Percentiles rank a stretch among this genome's conserved stretches.
These are phyloP conservation scores for Nitzschia inconspicua DNA, from an alignment of 108 stramenopile species.

Conservation along the genomic window DNA sequence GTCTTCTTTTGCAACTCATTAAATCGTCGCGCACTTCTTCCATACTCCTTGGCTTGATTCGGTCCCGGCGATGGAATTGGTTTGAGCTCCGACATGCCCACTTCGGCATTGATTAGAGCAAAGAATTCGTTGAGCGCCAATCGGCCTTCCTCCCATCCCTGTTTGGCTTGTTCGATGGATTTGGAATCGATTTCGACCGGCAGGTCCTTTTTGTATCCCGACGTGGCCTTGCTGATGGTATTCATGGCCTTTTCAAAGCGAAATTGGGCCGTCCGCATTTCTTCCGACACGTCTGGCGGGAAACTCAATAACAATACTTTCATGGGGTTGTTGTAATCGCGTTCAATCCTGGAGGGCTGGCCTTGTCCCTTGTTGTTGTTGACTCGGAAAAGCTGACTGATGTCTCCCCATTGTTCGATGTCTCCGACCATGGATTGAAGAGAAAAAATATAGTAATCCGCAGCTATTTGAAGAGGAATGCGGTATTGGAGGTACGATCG, in stretches of 20 bases:
- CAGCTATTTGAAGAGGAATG: constrained; percentile 45
- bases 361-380: constrained; percentile 62
- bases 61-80: constrained; percentile 67
- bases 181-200: constrained; percentile 68
- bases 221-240: constrained; percentile 61
- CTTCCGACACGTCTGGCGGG: constrained; percentile 79
- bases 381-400: constrained; percentile 55
- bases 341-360: constrained; percentile 66
- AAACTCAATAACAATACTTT: constrained; percentile 67
- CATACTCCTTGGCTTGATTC: constrained; percentile 66
- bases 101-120: constrained; percentile 50
- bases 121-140: constrained; percentile 77
- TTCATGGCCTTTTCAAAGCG: constrained; percentile 67
- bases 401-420: constrained; percentile 63
- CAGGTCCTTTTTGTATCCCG: constrained; percentile 63
- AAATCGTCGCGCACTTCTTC: constrained; percentile 62
- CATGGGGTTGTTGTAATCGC: constrained; percentile 83
- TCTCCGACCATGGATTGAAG: constrained; percentile 60
- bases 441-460: constrained; percentile 80
- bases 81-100: constrained; percentile 61
- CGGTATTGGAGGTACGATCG: constrained; percentile 74
- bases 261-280: constrained; percentile 76
- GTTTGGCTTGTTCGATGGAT: constrained; percentile 36
- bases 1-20: constrained; percentile 81
- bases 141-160: constrained; percentile 84